phyloP scores from a whole-genome alignment of 495 filamentous ascomycete genomes.

The Articulospora tetracladia region DNA sequence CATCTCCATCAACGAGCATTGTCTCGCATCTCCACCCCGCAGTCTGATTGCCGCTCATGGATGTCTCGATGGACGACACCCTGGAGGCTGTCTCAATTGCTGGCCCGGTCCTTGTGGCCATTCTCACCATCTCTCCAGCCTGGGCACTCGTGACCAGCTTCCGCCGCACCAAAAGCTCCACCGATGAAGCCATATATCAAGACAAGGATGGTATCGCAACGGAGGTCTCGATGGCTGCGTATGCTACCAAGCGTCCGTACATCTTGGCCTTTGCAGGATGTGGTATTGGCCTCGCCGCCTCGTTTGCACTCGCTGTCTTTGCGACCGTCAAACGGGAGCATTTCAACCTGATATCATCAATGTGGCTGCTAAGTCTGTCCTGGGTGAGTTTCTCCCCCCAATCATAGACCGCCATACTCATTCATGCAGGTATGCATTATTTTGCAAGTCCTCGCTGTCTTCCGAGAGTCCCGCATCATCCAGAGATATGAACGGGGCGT shows the following conservation, averaged over 20 bases:
- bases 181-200: slow-evolving; percentile 37
- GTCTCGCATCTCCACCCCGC: not conserved
- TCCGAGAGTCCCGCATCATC: not conserved
- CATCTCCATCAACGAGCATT: too few species aligned
- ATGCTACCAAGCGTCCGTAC: slow-evolving; percentile 34
- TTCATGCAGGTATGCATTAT: slow-evolving; percentile 4
- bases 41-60: not conserved
- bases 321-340: not conserved
- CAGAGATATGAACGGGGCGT: slow-evolving; percentile 1
- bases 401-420: not conserved
- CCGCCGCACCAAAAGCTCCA: not conserved
- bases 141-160: not conserved
- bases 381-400: slow-evolving; percentile 10
- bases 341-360: not conserved
- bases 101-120: not conserved
- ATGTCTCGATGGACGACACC: not conserved
- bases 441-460: slow-evolving; percentile 4
- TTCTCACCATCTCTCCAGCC: not conserved
- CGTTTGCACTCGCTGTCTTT: slow-evolving; percentile 7
- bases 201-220: slow-evolving; percentile 61
- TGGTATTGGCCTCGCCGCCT: slow-evolving; percentile 4
- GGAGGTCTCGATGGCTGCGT: slow-evolving; percentile 47
- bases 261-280: slow-evolving; percentile 3
- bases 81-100: not conserved
- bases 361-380: slow-evolving; percentile 3